These are phyloP conservation scores for Paxillus ammoniavirescens DNA, from an alignment of 768 basidiomycete species.

Conservation along the genomic window DNA sequence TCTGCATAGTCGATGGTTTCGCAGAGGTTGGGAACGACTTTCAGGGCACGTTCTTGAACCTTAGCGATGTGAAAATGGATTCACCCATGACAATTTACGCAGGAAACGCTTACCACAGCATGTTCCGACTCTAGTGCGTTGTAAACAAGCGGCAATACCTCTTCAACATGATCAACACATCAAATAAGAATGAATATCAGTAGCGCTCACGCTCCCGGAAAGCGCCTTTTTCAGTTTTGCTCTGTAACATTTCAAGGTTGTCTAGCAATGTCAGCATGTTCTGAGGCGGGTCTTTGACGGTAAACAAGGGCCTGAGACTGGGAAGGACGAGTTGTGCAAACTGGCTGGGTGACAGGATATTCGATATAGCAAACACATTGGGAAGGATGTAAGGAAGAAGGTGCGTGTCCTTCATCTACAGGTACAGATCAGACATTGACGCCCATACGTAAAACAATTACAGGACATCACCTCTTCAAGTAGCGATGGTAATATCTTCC, in stretches of 20 bases:
- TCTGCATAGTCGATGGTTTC: conserved; percentile 95
- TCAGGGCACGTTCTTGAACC: conserved; percentile 92
- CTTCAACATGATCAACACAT: conserved; percentile 40
- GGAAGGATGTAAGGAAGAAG: conserved; percentile 94
- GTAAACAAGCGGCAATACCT: conserved; percentile 95
- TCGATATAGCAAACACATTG: conserved; percentile 90
- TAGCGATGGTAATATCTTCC: conserved; percentile 89
- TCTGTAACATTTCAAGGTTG: conserved; percentile 82
- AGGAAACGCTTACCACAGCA: conserved; percentile 51
- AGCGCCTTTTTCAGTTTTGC: conserved; percentile 80
- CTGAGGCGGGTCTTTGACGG: conserved; percentile 91
- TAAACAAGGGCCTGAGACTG: conserved; percentile 86
- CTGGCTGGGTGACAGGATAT: conserved; percentile 69
- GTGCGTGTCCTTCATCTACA: conserved; percentile 89
- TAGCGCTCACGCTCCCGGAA: conserved; percentile 81
- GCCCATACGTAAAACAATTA: not conserved
- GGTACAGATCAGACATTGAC: conserved; percentile 9
- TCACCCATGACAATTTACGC: not conserved
- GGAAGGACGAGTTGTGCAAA: conserved; percentile 84
- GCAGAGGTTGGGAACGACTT: conserved; percentile 81
- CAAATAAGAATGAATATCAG: not conserved
- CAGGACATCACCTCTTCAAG: conserved; percentile 75
- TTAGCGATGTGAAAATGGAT: conserved; percentile 27
- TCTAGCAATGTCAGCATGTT: conserved; percentile 94
- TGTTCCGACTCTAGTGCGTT: conserved; percentile 97